A percentile compares a stretch with the other conserved stretches of the same genome.
These are phyloP conservation scores for Elsinoe arachidis DNA, from an alignment of 2,329 filamentous ascomycete species.

Conservation along the genomic window DNA sequence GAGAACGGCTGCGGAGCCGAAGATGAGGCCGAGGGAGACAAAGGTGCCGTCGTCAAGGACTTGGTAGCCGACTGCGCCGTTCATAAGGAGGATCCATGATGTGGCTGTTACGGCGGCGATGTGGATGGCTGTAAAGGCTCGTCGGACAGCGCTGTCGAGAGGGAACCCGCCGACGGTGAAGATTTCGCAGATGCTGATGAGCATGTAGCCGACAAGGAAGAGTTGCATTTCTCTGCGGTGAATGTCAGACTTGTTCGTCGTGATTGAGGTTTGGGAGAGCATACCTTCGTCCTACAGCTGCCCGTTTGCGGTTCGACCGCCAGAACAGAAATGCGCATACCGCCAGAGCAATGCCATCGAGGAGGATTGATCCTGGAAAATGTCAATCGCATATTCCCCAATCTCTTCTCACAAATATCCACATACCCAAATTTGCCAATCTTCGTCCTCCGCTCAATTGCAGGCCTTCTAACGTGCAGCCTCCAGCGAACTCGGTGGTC, in stretches of 20 bases:
- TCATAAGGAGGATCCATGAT: constrained; percentile 89
- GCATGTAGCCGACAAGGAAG: constrained; percentile 76
- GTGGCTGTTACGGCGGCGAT: constrained; percentile 83
- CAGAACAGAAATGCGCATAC: constrained; percentile 60
- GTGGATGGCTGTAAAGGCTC: constrained; percentile 81
- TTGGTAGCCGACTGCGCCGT: constrained; percentile 87
- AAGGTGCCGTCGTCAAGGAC: constrained; percentile 87
- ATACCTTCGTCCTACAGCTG: constrained; percentile 86
- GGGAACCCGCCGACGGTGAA: constrained; percentile 91
- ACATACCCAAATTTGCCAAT: constrained; percentile 73
- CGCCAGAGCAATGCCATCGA: constrained; percentile 69
- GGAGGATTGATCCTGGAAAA: constrained; percentile 67
- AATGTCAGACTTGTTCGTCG: constrained; percentile 8
- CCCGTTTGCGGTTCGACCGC: constrained; percentile 79
- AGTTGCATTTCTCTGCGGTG: constrained; percentile 80
- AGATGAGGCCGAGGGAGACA: constrained; percentile 67
- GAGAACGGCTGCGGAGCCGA: constrained; percentile 59
- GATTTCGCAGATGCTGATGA: constrained; percentile 90
- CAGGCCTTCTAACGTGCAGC: constrained; percentile 72
- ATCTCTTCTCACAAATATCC: constrained; percentile 1
- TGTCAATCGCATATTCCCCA: constrained; percentile 24
- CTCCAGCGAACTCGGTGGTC: constrained; percentile 47
- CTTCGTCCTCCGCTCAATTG: constrained; percentile 54
- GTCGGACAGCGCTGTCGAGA: constrained; percentile 58
- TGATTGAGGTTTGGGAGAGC: constrained; percentile 18